Evolutionary conservation across 208 protist species (phyloP).

Genomic region (Jaenimonas drosophilae): DNA sequence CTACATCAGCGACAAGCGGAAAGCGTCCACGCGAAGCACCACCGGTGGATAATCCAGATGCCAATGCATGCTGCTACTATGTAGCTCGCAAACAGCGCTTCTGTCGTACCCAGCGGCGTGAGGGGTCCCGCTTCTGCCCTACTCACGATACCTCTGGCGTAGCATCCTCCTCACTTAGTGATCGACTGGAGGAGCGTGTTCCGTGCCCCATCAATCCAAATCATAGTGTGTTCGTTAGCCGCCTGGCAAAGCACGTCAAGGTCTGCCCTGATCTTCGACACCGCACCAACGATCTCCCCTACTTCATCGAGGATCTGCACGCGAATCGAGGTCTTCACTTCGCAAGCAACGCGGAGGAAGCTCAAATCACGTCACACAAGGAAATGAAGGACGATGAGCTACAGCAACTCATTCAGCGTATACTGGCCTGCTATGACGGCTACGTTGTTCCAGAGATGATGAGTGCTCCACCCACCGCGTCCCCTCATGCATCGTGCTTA

Average conservation of each 20-base stretch:
- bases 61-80: slow-evolving; percentile 42
- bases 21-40: slow-evolving; percentile 7
- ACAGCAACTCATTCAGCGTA: slow-evolving; percentile 9
- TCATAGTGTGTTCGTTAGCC: slow-evolving; percentile 52
- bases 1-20: background rate
- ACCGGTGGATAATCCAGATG: slow-evolving; percentile 35
- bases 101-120: slow-evolving; percentile 33
- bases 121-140: slow-evolving; percentile 36
- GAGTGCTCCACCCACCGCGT: background rate
- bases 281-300: slow-evolving; percentile 26
- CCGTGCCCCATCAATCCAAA: slow-evolving; percentile 73
- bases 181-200: slow-evolving; percentile 16
- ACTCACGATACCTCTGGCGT: slow-evolving; percentile 22
- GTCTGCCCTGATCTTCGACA: slow-evolving; percentile 66
- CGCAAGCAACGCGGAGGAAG: background rate
- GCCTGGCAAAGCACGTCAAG: slow-evolving; percentile 47
- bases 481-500: too few species aligned
- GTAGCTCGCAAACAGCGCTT: slow-evolving; percentile 56
- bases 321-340: slow-evolving; percentile 11
- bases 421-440: slow-evolving; percentile 12
- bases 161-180: background rate
- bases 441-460: slow-evolving; percentile 8
- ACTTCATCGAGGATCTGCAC: slow-evolving; percentile 36
- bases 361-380: too few species aligned
- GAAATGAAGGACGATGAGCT: slow-evolving; percentile 4